Evolutionary conservation across 2,329 filamentous ascomycete species (phyloP).

Genomic region (Colletotrichum sojae): DNA sequence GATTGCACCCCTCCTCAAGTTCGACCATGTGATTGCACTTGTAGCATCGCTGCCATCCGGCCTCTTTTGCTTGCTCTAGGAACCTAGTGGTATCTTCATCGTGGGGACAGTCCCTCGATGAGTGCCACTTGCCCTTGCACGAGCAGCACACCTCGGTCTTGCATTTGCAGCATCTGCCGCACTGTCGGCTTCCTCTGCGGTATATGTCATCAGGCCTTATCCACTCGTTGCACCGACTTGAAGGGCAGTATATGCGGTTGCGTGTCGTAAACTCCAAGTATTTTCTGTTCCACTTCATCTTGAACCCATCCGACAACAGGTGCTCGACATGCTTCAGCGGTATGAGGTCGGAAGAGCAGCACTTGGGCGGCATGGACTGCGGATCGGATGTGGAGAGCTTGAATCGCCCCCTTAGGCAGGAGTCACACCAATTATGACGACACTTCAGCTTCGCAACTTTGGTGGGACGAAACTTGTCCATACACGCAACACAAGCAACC

Average conservation of each 20-base stretch:
- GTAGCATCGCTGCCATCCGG: slow-evolving; percentile 83
- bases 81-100: slow-evolving; percentile 76
- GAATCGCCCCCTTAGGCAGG: slow-evolving; percentile 82
- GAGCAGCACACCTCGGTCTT: slow-evolving; percentile 79
- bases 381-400: slow-evolving; percentile 82
- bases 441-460: slow-evolving; percentile 82
- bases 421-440: slow-evolving; percentile 84
- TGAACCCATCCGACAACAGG: slow-evolving; percentile 81
- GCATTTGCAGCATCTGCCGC: slow-evolving; percentile 80
- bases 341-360: slow-evolving; percentile 82
- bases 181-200: slow-evolving; percentile 70
- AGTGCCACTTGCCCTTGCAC: slow-evolving; percentile 84
- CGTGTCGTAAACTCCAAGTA: slow-evolving; percentile 82
- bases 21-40: slow-evolving; percentile 83
- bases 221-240: slow-evolving; percentile 81
- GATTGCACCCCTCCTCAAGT: slow-evolving; percentile 86
- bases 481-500: slow-evolving; percentile 80
- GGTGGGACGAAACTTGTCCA: slow-evolving; percentile 74
- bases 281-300: slow-evolving; percentile 84
- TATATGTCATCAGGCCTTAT: slow-evolving; percentile 81
- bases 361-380: slow-evolving; percentile 87
- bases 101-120: slow-evolving; percentile 76
- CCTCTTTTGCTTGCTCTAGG: slow-evolving; percentile 74
- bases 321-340: slow-evolving; percentile 82
- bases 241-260: slow-evolving; percentile 84